phyloP scores from a whole-genome alignment of 768 basidiomycete species.

The Russula foetens region DNA sequence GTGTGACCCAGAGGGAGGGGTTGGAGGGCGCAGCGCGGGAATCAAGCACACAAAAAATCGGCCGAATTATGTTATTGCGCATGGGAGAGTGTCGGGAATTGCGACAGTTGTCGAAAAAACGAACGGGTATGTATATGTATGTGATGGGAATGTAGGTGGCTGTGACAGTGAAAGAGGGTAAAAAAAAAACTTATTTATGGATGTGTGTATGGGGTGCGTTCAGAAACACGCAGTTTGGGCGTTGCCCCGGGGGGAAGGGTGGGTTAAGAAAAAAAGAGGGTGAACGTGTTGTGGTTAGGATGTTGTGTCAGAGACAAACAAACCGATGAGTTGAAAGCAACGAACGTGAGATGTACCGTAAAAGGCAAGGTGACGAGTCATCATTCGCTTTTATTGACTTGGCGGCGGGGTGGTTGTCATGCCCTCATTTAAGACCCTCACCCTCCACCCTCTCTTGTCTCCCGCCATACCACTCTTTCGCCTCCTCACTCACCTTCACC shows the following conservation, averaged over 20 bases:
- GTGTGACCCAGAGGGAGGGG: no score
- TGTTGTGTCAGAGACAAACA: no score
- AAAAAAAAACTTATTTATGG: neutral
- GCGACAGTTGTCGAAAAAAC: neutral
- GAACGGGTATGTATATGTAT: no score
- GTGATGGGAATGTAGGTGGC: constrained; percentile 9
- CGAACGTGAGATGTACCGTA: neutral
- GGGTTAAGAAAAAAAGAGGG: neutral
- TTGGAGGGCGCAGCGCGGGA: neutral
- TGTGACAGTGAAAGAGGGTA: neutral
- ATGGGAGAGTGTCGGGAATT: neutral
- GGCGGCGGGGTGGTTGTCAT: constrained; percentile 10
- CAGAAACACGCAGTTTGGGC: constrained; percentile 9
- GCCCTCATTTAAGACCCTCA: constrained; percentile 8
- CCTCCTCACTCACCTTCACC: neutral
- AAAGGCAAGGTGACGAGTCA: constrained; percentile 11
- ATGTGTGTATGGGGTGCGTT: neutral
- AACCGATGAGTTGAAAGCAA: no score
- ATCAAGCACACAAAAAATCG: neutral
- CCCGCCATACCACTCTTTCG: neutral
- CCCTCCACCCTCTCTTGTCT: neutral
- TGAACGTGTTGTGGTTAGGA: no score
- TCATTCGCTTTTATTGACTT: neutral
- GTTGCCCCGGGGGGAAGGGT: constrained; percentile 1
- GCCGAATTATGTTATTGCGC: neutral